Conservation (phyloP, 1,139 yeast genomes). For the Yamadazyma dendronema region DNA sequence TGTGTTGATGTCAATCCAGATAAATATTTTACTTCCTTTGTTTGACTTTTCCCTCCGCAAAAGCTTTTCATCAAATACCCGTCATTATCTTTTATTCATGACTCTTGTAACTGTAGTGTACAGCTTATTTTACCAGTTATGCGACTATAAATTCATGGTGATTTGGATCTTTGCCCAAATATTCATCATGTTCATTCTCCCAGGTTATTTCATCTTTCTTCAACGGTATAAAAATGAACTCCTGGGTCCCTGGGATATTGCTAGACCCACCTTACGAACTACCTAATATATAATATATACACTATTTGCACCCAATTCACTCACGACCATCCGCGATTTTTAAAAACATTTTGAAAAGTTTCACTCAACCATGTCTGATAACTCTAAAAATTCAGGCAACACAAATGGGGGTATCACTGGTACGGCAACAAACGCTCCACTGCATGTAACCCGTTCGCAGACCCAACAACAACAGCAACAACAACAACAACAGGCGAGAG, state of each 20-base stretch:
- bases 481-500: conserved; percentile 5
- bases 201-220: conserved; percentile 65
- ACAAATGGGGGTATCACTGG: not conserved
- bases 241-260: conserved; percentile 95
- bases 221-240: conserved; percentile 85
- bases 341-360: not conserved
- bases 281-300: not conserved
- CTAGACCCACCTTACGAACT: conserved; percentile 52
- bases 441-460: conserved; percentile 11
- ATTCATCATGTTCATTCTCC: conserved; percentile 56
- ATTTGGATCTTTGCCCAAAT: conserved; percentile 52
- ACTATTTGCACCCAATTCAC: not conserved
- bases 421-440: not conserved
- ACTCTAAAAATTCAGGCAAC: not conserved
- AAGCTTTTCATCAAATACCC: conserved; percentile 17
- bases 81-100: conserved; percentile 33
- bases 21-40: conserved; percentile 70
- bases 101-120: conserved; percentile 21
- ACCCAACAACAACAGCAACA: conserved; percentile 9
- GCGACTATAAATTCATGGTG: conserved; percentile 29
- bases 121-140: conserved; percentile 18
- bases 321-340: not conserved
- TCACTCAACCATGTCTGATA: conserved; percentile 1
- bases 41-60: conserved; percentile 61
- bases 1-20: conserved; percentile 67